Evolutionary conservation across 306 rosid genomes (phyloP), one percentile per base, ranked within the genome.

Genomic region (Parietaria judaica): DNA sequence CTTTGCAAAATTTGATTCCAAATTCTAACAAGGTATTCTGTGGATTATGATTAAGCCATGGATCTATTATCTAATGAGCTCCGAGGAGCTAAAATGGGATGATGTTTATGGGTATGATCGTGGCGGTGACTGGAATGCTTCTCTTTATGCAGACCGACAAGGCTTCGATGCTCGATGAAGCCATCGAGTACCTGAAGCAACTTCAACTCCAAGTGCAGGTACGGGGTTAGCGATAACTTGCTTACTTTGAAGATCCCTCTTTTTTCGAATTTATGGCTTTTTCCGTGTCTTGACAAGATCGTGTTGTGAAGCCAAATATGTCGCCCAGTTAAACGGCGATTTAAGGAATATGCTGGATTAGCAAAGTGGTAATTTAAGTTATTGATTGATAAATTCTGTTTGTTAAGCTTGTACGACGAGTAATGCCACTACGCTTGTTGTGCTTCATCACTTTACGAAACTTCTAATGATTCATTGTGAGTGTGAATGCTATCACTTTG

Each of bases 161-260:
- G 80, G 96, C 98, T 73, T 92, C 98, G 8, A 88, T 92, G 96
- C 84, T 92, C 46, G 98, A 92, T 71, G 98, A 92, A 75, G 95
- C 95, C 66, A 92, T 92, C 60, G 98, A 92, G 75, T 92, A 92
- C 73, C 90, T 92, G 43, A 92, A 88, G 80, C 98, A 92, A 79
- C 98, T 92, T 82, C 95, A 88, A 81, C 98, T 92, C 65, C 98
- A 92, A 82, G 95, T 92, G 58, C 98, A 92, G 94, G 96, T 86
- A 14, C 41, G 73, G 53, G 47, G 54, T 38, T 51, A 39, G 36
- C 3, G 9, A 41, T 8, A 41, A 41, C 49, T n/a, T 63, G 31
- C 36, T 23, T 36, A 31, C n/a, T 68, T 43, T 36, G 17, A 4
- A 6, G 13, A 34, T 54, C 34, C 15, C 38, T 57, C 3, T 8